These are phyloP conservation scores for Cyclanthera cordifolia DNA, from an alignment of 306 rosid genomes.

Conservation along the genomic window DNA sequence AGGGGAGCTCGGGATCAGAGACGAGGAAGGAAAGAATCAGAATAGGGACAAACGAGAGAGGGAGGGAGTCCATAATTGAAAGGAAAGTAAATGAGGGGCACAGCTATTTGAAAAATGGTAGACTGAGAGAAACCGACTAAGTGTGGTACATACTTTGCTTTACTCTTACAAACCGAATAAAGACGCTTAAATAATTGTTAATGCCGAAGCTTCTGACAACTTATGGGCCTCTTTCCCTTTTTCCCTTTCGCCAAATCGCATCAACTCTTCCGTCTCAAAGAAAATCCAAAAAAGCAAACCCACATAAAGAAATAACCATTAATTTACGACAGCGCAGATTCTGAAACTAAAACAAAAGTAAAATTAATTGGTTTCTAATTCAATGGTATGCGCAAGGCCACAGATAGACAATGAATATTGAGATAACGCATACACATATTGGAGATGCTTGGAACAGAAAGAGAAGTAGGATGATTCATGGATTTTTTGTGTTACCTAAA, in stretches of 20 bases:
- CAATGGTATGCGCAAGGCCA: conserved; percentile 3
- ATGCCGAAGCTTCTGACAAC: conserved; percentile 34
- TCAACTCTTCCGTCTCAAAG: conserved; percentile 20
- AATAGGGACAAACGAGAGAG: conserved; percentile 18
- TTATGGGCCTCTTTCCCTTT: conserved; percentile 18
- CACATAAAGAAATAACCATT: conserved; percentile 22
- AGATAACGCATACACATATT: not conserved
- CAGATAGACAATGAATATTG: conserved; percentile 11
- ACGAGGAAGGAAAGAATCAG: conserved; percentile 32
- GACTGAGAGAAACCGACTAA: conserved; percentile 26
- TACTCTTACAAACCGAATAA: conserved; percentile 24
- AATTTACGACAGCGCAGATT: conserved; percentile 8
- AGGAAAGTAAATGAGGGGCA: conserved; percentile 30
- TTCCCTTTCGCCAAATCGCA: conserved; percentile 31
- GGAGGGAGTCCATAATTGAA: conserved; percentile 34
- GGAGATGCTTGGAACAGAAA: too few relatives aligned
- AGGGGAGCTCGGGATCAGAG: conserved; percentile 69
- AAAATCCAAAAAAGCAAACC: conserved; percentile 25
- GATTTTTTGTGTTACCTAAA: too few relatives aligned
- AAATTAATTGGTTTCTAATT: conserved; percentile 9
- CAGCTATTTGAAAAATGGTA: conserved; percentile 27
- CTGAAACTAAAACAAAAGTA: not conserved
- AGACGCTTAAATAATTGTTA: conserved; percentile 23
- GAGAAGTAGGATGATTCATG: too few relatives aligned
- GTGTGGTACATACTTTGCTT: conserved; percentile 30